A percentile compares a stretch with the other conserved stretches of the same genome.
Evolutionary conservation across 345 rosid genomes (phyloP).

Genomic region (Gossypium longicalyx): DNA sequence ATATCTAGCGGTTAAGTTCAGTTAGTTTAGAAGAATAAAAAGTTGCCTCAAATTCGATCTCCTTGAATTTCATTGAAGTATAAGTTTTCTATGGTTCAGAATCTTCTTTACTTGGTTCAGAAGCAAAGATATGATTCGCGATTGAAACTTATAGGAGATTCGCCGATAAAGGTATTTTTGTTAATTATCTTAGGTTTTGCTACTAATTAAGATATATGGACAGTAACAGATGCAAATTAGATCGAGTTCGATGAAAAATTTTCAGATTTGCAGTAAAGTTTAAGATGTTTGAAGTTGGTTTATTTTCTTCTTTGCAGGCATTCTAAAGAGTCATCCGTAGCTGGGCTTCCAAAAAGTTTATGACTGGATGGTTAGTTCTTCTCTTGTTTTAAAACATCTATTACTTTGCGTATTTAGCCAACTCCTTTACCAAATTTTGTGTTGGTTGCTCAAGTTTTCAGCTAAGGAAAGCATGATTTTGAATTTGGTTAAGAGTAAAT

Average conservation of each 20-base stretch:
- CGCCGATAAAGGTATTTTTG: not conserved
- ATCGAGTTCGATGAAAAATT: not conserved
- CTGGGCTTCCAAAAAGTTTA: constrained; percentile 72
- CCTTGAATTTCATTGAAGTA: not conserved
- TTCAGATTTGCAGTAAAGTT: not conserved
- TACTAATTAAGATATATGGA: not conserved
- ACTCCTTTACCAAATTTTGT: not conserved
- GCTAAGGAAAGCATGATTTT: not conserved
- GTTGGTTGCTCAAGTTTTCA: not conserved
- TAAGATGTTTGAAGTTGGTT: not conserved
- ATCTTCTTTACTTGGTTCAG: not conserved
- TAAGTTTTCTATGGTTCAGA: not conserved
- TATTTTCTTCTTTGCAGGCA: constrained; percentile 34
- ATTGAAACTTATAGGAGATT: not conserved
- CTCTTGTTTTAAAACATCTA: not conserved
- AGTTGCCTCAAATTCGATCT: not conserved
- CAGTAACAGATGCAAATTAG: not conserved
- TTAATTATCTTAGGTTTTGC: not conserved
- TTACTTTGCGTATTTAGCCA: not conserved
- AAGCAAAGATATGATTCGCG: not conserved
- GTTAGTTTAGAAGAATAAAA: not conserved
- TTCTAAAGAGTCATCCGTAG: constrained; percentile 52
- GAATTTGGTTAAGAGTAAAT: not conserved
- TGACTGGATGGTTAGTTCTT: constrained; percentile 61
- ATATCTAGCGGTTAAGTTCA: not conserved